Evolutionary conservation across 306 rosid species (phyloP), one percentile per base, ranked within the genome.

Genomic region (Astragalus membranaceus): DNA sequence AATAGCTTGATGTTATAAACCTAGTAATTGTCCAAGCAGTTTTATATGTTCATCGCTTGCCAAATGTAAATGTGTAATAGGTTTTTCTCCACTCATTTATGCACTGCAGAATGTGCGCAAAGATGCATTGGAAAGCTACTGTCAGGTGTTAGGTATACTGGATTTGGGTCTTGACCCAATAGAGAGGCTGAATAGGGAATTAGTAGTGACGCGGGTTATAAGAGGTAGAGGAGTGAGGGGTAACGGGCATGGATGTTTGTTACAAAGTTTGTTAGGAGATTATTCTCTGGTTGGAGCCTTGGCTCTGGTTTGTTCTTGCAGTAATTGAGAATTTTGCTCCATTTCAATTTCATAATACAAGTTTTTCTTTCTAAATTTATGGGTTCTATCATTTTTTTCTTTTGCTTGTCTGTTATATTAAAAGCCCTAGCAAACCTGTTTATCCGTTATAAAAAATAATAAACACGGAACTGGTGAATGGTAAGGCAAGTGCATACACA

Each of bases 11-110:
- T 26, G 30, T 26, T 26, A 26, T 26, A 35, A 37, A 39, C 73
- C 86, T 87, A 37, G 84, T 84, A 69, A 88, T 92, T 79, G 92
- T 92, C 68, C 76, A 53, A 76, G 92, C 85, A 7, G 90, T 89
- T 68, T 60, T 92, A n/a, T 74, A 80, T 42, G 62, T 92, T 29
- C 84, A 84, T 59, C 84, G 86, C 66, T 75, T 92, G 75, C 70
- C 84, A 13, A 79, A 81, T 26, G 30, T 26, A 26, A 26, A 20
- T 20, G 2, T 62, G 69, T 84, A 32, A 60, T 87, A 67, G 72
- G 70, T 75, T 78, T 77, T 74, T 71, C 84, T 39, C 84, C 81
- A 78, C 87, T 87, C 71, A 49, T 86, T 70, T 58, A 82, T 59
- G 98, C 87, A 20, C 80, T 89, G 58, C 73, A 67, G 43, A 64